Evolutionary conservation across 345 rosid species (phyloP), one percentile per base, ranked within the genome.

Genomic region (Brassica cretica): DNA sequence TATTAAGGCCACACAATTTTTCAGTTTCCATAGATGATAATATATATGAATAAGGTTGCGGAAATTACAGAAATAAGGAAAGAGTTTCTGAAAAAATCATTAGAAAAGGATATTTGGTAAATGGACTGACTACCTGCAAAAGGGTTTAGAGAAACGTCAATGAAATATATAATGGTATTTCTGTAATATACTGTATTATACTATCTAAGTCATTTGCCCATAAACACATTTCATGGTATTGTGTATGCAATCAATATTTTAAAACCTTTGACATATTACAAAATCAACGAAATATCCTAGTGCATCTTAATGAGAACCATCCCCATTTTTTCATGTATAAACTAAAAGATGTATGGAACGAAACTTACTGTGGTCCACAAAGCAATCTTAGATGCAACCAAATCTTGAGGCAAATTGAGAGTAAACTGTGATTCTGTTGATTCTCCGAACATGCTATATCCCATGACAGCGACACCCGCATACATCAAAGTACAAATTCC

Each of bases 341-440:
- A 64, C 29, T 6, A 73, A 66, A 63, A 32, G 33, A 32, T 66
- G 15, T 14, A 8, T 58, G 30, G 35, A 67, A 30, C 15, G 32
- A 49, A 70, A 32, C 86, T 72, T 83, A 95, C 98, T 67, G 98
- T 93, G 44, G 97, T 91, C 98, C 98, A 95, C 73, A 93, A 85
- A 51, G 98, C 99, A 80, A 95, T 84, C 85, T 92, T 95, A n/a
- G 99, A 86, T 76, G 94, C 98, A 56, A 90, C 87, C 71, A 89
- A 83, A 73, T 95, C 84, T 64, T 86, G 83, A 6, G 98, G 97
- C 93, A 95, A 72, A 88, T 95, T 95, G 29, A 95, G 97, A 4
- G 98, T 92, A 82, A 88, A 92, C 62, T 95, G 99, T 9, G 99
- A 90, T 41, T 79, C 69, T 49, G 89, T 89, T 75, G 78, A 74